Conservation (phyloP, 495 filamentous ascomycete genomes). For the Astrothelium subdiscretum region DNA sequence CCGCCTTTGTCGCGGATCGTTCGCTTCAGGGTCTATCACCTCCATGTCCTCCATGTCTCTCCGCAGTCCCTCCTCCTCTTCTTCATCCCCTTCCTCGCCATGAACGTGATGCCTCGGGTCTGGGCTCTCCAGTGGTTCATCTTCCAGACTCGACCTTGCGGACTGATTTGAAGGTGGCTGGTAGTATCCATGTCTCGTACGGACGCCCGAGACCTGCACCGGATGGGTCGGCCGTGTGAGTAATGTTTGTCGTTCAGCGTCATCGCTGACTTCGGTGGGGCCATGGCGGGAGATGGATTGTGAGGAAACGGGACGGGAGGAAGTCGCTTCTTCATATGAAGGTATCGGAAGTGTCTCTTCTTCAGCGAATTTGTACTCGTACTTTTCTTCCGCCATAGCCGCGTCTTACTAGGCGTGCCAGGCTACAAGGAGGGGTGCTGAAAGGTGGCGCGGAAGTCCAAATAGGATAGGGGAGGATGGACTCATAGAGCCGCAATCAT, state of each 20-base stretch:
- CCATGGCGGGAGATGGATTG: constrained; percentile 44
- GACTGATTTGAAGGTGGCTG: constrained; percentile 68
- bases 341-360: constrained; percentile 75
- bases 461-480: background rate
- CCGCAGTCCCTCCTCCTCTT: constrained; percentile 48
- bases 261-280: constrained; percentile 40
- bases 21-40: constrained; percentile 54
- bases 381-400: constrained; percentile 47
- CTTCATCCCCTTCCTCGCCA: constrained; percentile 20
- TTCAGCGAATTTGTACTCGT: constrained; percentile 23
- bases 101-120: constrained; percentile 3
- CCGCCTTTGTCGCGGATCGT: background rate
- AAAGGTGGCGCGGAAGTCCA: background rate
- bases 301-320: constrained; percentile 45
- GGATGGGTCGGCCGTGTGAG: constrained; percentile 29
- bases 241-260: constrained; percentile 52
- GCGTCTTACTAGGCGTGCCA: background rate
- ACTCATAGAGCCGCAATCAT: background rate
- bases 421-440: background rate
- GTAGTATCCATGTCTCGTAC: constrained; percentile 49
- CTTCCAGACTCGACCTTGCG: constrained; percentile 48
- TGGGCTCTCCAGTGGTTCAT: constrained; percentile 11
- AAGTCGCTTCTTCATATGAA: constrained; percentile 83
- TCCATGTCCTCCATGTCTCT: constrained; percentile 86
- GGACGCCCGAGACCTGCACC: background rate